These are phyloP conservation scores for Gossypium australe DNA, from an alignment of 345 rosid genomes.

Conservation along the genomic window DNA sequence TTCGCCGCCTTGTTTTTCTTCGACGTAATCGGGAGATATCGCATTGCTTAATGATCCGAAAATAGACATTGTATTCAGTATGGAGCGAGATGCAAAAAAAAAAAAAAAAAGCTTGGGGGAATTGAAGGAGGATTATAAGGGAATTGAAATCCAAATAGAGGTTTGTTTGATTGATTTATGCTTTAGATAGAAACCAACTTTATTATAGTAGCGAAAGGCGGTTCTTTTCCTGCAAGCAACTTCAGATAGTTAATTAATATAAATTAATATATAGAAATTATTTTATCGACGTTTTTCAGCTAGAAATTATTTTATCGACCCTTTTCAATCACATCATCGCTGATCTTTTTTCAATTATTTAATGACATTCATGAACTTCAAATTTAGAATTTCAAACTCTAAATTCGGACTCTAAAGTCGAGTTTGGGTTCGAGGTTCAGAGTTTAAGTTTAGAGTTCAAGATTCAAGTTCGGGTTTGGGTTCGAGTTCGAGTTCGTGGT, in stretches of 20 bases:
- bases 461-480: no score
- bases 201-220: neutral
- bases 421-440: rapidly evolving
- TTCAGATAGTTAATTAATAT: neutral
- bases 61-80: neutral
- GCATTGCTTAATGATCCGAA: neutral
- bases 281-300: no score
- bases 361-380: no score
- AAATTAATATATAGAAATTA: neutral
- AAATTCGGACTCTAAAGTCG: no score
- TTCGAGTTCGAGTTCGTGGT: no score
- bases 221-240: neutral
- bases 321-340: rapidly evolving
- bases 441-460: no score
- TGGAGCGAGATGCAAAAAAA: neutral
- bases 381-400: no score
- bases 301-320: no score
- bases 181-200: neutral
- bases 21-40: neutral
- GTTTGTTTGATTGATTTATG: neutral
- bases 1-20: neutral
- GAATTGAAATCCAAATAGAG: neutral
- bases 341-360: no score
- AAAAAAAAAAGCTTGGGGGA: neutral
- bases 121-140: neutral